phyloP scores from a whole-genome alignment of 306 rosid species.

The Lathyrus oleraceus region DNA sequence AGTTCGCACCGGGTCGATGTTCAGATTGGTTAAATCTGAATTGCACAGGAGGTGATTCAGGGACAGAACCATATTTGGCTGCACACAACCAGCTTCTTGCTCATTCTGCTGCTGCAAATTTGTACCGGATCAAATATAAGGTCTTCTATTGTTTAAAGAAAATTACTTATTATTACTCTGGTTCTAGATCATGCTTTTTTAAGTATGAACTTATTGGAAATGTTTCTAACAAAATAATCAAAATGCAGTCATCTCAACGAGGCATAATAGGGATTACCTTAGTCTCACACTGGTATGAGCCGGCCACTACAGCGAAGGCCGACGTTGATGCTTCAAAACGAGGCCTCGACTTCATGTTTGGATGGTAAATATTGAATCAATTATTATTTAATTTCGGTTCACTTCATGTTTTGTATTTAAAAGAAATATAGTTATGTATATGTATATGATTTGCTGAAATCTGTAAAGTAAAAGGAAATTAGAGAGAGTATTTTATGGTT shows the following conservation, averaged over 20 bases:
- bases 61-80: slow-evolving; percentile 25
- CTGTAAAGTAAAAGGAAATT: too few species aligned
- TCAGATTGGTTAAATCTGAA: slow-evolving; percentile 18
- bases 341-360: slow-evolving; percentile 64
- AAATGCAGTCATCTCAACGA: slow-evolving; percentile 56
- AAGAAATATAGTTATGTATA: neutral
- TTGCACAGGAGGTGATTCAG: slow-evolving; percentile 38
- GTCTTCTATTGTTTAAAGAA: neutral
- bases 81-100: slow-evolving; percentile 34
- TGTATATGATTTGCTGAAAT: neutral
- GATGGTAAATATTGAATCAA: slow-evolving; percentile 56
- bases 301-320: slow-evolving; percentile 33
- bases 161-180: neutral
- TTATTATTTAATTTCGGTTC: neutral
- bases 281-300: slow-evolving; percentile 51
- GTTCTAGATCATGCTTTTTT: neutral
- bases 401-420: too few species aligned
- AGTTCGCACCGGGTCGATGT: slow-evolving; percentile 33
- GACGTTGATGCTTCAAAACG: slow-evolving; percentile 52
- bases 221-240: slow-evolving; percentile 8
- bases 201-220: neutral
- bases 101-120: neutral
- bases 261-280: slow-evolving; percentile 67
- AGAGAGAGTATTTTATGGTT: too few species aligned
- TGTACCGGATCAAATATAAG: slow-evolving; percentile 20